Base-by-base conservation (phyloP, 2,329 filamentous ascomycete species). In the Chalaropsis thielavioides region DNA sequence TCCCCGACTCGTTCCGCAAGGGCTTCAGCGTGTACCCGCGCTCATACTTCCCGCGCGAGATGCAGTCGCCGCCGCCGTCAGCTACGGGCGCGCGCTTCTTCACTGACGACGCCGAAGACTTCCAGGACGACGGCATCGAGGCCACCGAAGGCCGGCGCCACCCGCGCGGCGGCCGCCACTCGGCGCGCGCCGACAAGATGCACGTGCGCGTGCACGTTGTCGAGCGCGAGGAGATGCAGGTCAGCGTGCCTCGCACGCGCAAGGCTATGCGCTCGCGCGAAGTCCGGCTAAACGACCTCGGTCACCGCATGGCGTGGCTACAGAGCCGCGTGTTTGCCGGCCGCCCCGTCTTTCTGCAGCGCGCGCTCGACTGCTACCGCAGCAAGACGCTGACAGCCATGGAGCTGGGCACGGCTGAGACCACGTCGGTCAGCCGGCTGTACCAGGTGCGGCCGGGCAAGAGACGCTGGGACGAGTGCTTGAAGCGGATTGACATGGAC, bases 261-360 rank as follows among this genome's bases (percentile, higher is more conserved):
- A 85, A 83, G 72, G 78, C 79, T 56, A 83, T 84, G 69, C 84
- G 90, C 61, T 83, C 81, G 61, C 94, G 90, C 76, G 92, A 97
- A 73, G 85, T 94, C n/a, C 84, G 89, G 61, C 78, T 97, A 68
- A 97, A 97, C 72, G 92, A 97, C 72, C 78, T 97, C 58, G 92
- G 91, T 1, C 95, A 95, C 74, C 85, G 92, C 59, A 95, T 99
- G 89, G 92, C 90, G 61, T 99, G 94, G 92, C 86, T 92, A 64
- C 92, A 97, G 77, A 94, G 91, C 73, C 82, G 92, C 71, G 89
- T 92, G 11, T 96, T 97, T 77, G 87, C 91, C 0, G 89, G 88
- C 13, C 83, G 90, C 70, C 90, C 87, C 49, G 80, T 96, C 60
- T 96, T 96, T 74, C 78, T 96, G 71, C 92, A 96, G 75, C 86